Evolutionary conservation across 805 yeast genomes (phyloP).

Genomic region (Candida glaebosa): DNA sequence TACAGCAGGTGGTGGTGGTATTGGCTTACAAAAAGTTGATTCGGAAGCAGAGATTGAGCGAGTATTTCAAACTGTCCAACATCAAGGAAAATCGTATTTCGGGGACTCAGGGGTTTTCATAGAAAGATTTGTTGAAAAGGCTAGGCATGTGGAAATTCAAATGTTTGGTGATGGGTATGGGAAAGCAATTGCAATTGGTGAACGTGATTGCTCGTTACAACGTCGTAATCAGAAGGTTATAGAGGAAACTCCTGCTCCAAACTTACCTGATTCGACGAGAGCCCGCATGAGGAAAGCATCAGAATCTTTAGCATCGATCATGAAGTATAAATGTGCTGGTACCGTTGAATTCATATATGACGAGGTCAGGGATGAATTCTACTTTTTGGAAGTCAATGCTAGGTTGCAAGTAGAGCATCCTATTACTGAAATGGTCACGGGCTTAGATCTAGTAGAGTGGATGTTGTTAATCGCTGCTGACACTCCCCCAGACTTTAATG

Average conservation of each 20-base stretch:
- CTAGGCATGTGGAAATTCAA: slow-evolving; percentile 96
- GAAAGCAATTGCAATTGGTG: slow-evolving; percentile 89
- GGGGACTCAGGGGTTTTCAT: slow-evolving; percentile 95
- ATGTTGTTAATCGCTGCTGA: slow-evolving; percentile 92
- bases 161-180: slow-evolving; percentile 96
- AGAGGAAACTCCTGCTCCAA: slow-evolving; percentile 98
- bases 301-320: slow-evolving; percentile 72
- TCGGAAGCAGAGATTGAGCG: slow-evolving; percentile 73
- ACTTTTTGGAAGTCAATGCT: slow-evolving; percentile 94
- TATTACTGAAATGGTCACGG: slow-evolving; percentile 92
- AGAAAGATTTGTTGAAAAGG: slow-evolving; percentile 91
- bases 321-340: slow-evolving; percentile 96
- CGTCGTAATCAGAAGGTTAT: slow-evolving; percentile 95
- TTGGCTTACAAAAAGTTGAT: slow-evolving; percentile 93
- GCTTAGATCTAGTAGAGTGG: slow-evolving; percentile 94
- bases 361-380: slow-evolving; percentile 79
- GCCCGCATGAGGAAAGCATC: slow-evolving; percentile 75
- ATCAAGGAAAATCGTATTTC: slow-evolving; percentile 88
- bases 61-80: slow-evolving; percentile 87
- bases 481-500: slow-evolving; percentile 73
- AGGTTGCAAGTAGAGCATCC: slow-evolving; percentile 98
- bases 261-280: slow-evolving; percentile 78
- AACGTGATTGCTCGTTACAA: slow-evolving; percentile 96
- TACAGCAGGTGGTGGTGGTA: slow-evolving; percentile 99
- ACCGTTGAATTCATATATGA: slow-evolving; percentile 96